These are phyloP conservation scores for Cryptosporidium parvum DNA, from an alignment of 169 alveolate genomes.

Conservation along the genomic window DNA sequence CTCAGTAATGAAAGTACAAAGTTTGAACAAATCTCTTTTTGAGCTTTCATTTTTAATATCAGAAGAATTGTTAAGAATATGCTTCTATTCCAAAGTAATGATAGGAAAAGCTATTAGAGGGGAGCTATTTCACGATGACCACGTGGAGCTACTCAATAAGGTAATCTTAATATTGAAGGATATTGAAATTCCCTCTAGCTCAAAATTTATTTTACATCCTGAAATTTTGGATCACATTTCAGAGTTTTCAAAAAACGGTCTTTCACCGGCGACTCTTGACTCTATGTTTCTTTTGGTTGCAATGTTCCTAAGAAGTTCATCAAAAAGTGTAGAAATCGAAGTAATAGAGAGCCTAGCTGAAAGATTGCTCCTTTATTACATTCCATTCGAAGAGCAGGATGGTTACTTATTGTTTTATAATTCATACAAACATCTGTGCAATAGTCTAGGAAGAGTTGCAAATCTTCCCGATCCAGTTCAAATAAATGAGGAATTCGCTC, in stretches of 20 bases:
- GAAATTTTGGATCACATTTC: background rate
- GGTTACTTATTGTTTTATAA: conserved; percentile 4
- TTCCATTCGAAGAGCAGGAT: conserved; percentile 32
- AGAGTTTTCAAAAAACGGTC: conserved; percentile 14
- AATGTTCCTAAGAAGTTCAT: background rate
- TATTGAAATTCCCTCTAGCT: background rate
- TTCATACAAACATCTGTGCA: conserved; percentile 6
- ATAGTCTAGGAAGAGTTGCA: background rate
- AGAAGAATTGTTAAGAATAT: background rate
- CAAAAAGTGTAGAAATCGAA: conserved; percentile 5
- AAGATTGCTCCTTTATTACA: background rate
- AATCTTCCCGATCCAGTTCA: conserved; percentile 20
- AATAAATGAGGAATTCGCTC: conserved; percentile 17
- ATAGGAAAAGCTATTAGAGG: background rate
- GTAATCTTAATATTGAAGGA: conserved; percentile 3
- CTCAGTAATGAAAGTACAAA: background rate
- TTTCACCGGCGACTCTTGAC: conserved; percentile 14
- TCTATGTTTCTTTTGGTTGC: conserved; percentile 6
- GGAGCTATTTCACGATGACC: conserved; percentile 35
- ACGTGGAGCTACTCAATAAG: conserved; percentile 4
- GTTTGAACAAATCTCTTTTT: background rate
- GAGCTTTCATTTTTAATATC: background rate
- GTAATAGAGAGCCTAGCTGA: background rate
- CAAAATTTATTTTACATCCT: background rate
- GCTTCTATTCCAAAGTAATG: background rate